These are phyloP conservation scores for Aureobasidium sp. DNA, from an alignment of 2,329 filamentous ascomycete genomes.

Conservation along the genomic window DNA sequence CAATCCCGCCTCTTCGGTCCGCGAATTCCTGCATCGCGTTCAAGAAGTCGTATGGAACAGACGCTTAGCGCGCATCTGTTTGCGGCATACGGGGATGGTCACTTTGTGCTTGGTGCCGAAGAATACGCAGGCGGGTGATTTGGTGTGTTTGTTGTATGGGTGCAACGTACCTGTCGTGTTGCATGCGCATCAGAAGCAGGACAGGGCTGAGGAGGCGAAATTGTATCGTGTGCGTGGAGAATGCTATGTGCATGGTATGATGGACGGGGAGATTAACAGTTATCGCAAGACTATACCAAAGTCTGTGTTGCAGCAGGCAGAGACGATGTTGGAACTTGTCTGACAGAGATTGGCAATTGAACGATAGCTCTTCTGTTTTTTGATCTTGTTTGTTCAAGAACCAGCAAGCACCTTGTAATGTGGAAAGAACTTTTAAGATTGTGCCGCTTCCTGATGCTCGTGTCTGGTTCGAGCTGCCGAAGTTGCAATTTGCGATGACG, in stretches of 20 bases:
- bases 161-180: slow-evolving; percentile 8
- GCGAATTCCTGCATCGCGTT: slow-evolving; percentile 7
- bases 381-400: too few species aligned
- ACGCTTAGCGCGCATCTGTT: not conserved
- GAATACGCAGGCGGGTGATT: not conserved
- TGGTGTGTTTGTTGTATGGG: slow-evolving; percentile 8
- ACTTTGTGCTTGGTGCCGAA: slow-evolving; percentile 4
- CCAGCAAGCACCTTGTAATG: too few species aligned
- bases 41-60: slow-evolving; percentile 11
- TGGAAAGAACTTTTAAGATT: too few species aligned
- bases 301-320: not conserved
- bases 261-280: slow-evolving; percentile 25
- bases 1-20: not conserved
- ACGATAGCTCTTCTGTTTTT: too few species aligned
- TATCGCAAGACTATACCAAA: slow-evolving; percentile 1
- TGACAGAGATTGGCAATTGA: not conserved
- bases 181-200: not conserved
- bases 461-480: too few species aligned
- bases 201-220: not conserved
- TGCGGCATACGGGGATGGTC: not conserved
- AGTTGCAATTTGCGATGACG: too few species aligned
- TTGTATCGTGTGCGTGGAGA: slow-evolving; percentile 21
- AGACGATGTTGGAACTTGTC: not conserved
- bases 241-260: slow-evolving; percentile 30
- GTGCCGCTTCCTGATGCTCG: too few species aligned